phyloP scores from a whole-genome alignment of 306 rosid genomes.

The Begonia masoniana region DNA sequence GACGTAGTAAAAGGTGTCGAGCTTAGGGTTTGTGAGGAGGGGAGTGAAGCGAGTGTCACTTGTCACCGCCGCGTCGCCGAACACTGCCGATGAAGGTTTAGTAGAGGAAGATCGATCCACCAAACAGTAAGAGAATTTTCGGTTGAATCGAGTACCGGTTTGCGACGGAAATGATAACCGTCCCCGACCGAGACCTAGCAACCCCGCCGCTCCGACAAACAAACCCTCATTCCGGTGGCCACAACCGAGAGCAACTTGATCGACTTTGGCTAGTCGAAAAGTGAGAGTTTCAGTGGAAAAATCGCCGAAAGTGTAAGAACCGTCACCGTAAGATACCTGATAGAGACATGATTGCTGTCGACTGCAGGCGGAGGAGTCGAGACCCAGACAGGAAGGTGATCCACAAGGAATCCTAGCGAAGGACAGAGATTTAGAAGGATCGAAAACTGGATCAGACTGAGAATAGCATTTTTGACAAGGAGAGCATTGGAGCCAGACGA shows the following conservation, averaged over 20 bases:
- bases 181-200: slow-evolving; percentile 80
- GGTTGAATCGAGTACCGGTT: slow-evolving; percentile 50
- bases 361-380: slow-evolving; percentile 58
- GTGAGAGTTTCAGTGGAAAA: slow-evolving; percentile 83
- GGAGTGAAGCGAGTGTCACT: slow-evolving; percentile 82
- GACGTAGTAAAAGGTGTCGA: slow-evolving; percentile 76
- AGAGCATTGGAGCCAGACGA: slow-evolving; percentile 86
- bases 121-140: slow-evolving; percentile 78
- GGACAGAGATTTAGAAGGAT: slow-evolving; percentile 49
- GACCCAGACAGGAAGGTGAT: slow-evolving; percentile 51
- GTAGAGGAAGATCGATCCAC: slow-evolving; percentile 85
- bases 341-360: slow-evolving; percentile 39
- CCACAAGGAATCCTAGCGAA: slow-evolving; percentile 44
- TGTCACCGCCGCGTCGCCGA: slow-evolving; percentile 70
- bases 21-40: slow-evolving; percentile 45
- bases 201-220: slow-evolving; percentile 87
- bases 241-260: slow-evolving; percentile 66
- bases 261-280: slow-evolving; percentile 44
- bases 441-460: slow-evolving; percentile 63
- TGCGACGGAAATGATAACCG: slow-evolving; percentile 64
- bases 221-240: slow-evolving; percentile 85
- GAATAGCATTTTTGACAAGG: slow-evolving; percentile 76
- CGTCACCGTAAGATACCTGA: too few species aligned
- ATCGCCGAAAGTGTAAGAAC: slow-evolving; percentile 53
- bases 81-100: slow-evolving; percentile 54